Percentiles rank a stretch among this genome's conserved stretches.
These are phyloP conservation scores for Capsella bursapastoris DNA, from an alignment of 345 rosid genomes.

Conservation along the genomic window DNA sequence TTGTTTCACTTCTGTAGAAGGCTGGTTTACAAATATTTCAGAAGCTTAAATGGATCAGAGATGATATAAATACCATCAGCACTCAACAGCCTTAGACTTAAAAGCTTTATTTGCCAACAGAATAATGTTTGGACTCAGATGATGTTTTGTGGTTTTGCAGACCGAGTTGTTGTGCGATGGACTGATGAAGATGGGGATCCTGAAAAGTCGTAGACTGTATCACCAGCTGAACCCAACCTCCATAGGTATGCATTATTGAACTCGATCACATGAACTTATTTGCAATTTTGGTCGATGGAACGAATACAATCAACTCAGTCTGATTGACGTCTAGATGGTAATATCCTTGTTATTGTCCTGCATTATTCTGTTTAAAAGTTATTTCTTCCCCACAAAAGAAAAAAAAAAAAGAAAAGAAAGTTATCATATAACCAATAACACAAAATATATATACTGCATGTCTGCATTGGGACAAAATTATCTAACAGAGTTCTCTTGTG, in stretches of 20 bases:
- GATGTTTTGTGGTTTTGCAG: constrained; percentile 51
- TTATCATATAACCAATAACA: constrained; percentile 4
- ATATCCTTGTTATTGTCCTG: background rate
- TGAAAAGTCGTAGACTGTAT: constrained; percentile 58
- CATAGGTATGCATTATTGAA: constrained; percentile 60
- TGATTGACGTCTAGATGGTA: background rate
- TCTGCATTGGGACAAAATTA: background rate
- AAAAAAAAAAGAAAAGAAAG: too few relatives aligned
- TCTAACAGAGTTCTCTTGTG: constrained; percentile 35
- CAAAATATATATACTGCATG: background rate
- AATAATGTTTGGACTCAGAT: constrained; percentile 15
- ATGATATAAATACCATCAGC: constrained; percentile 19
- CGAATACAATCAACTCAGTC: constrained; percentile 9
- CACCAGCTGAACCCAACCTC: constrained; percentile 87
- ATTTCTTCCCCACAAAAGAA: background rate
- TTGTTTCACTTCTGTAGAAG: background rate
- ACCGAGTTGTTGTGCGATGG: constrained; percentile 72
- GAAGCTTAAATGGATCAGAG: background rate
- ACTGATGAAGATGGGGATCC: constrained; percentile 78
- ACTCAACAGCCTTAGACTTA: background rate
- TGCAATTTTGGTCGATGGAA: constrained; percentile 11
- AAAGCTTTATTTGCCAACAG: constrained; percentile 16
- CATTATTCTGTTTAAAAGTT: constrained; percentile 12
- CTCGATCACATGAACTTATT: constrained; percentile 14
- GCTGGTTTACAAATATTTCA: constrained; percentile 3